A percentile compares a stretch with the other conserved stretches of the same genome.
These are phyloP conservation scores for Papiliotrema terrestris DNA, from an alignment of 1,284 basidiomycete genomes.

Conservation along the genomic window DNA sequence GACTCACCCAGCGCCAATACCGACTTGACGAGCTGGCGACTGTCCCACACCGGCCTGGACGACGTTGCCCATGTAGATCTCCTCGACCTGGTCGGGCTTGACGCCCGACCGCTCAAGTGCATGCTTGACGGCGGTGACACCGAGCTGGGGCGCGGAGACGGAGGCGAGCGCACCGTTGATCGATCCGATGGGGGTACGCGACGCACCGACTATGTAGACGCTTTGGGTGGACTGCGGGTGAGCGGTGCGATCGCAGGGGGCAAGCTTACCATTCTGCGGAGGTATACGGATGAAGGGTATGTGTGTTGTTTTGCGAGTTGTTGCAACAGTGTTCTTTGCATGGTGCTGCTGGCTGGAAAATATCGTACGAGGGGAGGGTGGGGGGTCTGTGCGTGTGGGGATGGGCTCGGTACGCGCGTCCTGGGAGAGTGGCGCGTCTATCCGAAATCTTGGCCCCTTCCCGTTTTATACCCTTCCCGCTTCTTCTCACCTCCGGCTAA, in stretches of 20 bases:
- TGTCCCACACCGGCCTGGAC: constrained; percentile 95
- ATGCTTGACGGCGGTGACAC: constrained; percentile 81
- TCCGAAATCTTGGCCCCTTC: not conserved
- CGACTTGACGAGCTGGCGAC: constrained; percentile 92
- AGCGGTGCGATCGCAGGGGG: not conserved
- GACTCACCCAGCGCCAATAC: constrained; percentile 70
- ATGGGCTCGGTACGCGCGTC: not conserved
- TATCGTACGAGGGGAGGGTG: not conserved
- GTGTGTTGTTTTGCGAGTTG: not conserved
- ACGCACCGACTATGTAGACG: constrained; percentile 92
- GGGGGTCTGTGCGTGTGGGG: not conserved
- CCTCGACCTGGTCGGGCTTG: constrained; percentile 78
- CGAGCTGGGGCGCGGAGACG: constrained; percentile 87
- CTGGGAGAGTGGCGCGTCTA: not conserved
- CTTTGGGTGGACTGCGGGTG: constrained; percentile 55
- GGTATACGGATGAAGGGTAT: not conserved
- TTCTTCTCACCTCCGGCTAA: too few relatives aligned
- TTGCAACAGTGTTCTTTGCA: not conserved
- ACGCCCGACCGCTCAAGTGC: constrained; percentile 78
- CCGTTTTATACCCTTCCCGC: not conserved
- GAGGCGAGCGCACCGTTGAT: constrained; percentile 86
- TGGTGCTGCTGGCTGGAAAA: not conserved
- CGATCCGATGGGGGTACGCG: constrained; percentile 91
- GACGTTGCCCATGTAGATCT: constrained; percentile 96
- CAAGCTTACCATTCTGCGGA: constrained; percentile 9